Percentiles rank a stretch among this genome's conserved stretches.
phyloP scores from a whole-genome alignment of 2,329 filamentous ascomycete species.

The Pleurostoma richardsiae region DNA sequence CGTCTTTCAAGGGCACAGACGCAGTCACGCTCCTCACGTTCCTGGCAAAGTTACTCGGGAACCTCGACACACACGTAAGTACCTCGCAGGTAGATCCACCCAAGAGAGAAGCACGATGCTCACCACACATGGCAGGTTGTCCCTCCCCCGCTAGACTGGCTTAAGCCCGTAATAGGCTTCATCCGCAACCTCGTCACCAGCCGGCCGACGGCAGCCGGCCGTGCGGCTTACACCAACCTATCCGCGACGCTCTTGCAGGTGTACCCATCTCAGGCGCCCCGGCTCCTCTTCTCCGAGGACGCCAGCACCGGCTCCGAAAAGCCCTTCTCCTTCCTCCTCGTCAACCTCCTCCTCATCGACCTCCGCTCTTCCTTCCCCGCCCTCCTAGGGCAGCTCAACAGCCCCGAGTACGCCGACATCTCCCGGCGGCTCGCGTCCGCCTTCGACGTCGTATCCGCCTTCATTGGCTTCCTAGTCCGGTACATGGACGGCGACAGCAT shows the following conservation, averaged over 20 bases:
- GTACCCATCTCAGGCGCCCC: conserved; percentile 41
- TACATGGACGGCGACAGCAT: conserved; percentile 43
- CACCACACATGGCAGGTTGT: conserved; percentile 30
- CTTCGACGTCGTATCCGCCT: conserved; percentile 58
- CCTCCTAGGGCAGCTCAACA: conserved; percentile 54
- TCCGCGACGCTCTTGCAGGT: conserved; percentile 51
- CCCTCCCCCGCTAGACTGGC: conserved; percentile 48
- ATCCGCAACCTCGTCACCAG: conserved; percentile 50
- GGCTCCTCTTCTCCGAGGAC: conserved; percentile 47
- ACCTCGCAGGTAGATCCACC: too few species aligned
- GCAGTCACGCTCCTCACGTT: conserved; percentile 55
- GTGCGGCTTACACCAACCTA: conserved; percentile 55
- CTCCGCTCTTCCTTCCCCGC: conserved; percentile 57
- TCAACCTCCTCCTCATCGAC: conserved; percentile 63
- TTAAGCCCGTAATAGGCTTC: conserved; percentile 37
- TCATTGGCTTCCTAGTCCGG: conserved; percentile 52
- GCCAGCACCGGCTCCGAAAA: conserved; percentile 32
- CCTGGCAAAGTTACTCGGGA: conserved; percentile 45
- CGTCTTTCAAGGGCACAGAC: conserved; percentile 54
- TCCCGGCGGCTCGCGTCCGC: conserved; percentile 53
- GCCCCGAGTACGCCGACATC: conserved; percentile 41
- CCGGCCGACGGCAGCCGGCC: conserved; percentile 48
- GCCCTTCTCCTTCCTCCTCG: conserved; percentile 56
- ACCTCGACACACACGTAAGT: conserved; percentile 42
- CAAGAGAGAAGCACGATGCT: background rate